Conservation (phyloP, 1,284 basidiomycete genomes). For the Cutaneotrichosporon cutaneum region DNA sequence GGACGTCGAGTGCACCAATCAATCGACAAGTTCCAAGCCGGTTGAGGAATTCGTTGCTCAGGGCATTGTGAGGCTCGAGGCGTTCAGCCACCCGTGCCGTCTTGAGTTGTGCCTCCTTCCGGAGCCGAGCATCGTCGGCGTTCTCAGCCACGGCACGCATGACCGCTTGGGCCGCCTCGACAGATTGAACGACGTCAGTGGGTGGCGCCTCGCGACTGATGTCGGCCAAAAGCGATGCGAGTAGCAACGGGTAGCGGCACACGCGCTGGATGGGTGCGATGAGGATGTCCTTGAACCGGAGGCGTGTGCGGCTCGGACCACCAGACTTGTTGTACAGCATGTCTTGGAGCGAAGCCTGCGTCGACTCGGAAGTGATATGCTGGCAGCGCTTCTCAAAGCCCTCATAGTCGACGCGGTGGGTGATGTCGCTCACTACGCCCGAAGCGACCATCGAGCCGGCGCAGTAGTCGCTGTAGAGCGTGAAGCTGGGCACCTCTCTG, state of each 20-base stretch:
- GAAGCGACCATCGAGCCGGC: constrained; percentile 76
- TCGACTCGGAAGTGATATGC: constrained; percentile 55
- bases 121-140: constrained; percentile 59
- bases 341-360: constrained; percentile 38
- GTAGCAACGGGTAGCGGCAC: constrained; percentile 85
- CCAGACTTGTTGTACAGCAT: constrained; percentile 39
- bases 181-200: constrained; percentile 15
- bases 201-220: constrained; percentile 26
- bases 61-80: constrained; percentile 55
- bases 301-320: constrained; percentile 34
- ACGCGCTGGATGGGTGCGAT: constrained; percentile 87
- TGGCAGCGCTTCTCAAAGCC: constrained; percentile 72
- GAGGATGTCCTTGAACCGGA: constrained; percentile 70
- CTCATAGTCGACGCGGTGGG: constrained; percentile 67
- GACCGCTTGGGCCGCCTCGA: constrained; percentile 46
- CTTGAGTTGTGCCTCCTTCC: constrained; percentile 65
- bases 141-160: constrained; percentile 63
- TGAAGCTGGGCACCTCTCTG: constrained; percentile 68
- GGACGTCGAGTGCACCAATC: constrained; percentile 77
- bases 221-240: constrained; percentile 64
- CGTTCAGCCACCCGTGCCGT: constrained; percentile 68
- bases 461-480: constrained; percentile 78
- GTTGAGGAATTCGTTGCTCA: constrained; percentile 59
- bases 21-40: constrained; percentile 72
- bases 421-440: constrained; percentile 66